Evolutionary conservation across 352 stramenopile species (phyloP).

Genomic region (Peronospora destructor): DNA sequence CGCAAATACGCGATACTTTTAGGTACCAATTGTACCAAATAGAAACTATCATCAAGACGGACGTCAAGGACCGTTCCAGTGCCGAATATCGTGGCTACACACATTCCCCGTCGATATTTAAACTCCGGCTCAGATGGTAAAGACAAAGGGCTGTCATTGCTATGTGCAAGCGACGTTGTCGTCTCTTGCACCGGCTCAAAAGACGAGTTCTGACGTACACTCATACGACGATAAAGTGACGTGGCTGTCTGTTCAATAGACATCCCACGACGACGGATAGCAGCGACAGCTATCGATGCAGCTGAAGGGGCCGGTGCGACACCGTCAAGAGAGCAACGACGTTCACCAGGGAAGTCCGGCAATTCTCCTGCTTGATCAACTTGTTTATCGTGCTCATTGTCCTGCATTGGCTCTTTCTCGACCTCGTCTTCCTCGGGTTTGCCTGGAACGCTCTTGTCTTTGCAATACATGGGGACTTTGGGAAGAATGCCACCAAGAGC

Average conservation of each 20-base stretch:
- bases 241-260: constrained; percentile 48
- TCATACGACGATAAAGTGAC: constrained; percentile 50
- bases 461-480: constrained; percentile 46
- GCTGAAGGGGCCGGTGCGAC: constrained; percentile 25
- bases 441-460: constrained; percentile 36
- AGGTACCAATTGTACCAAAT: constrained; percentile 67
- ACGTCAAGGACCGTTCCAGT: constrained; percentile 70
- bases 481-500: constrained; percentile 50
- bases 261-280: constrained; percentile 38
- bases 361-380: constrained; percentile 39
- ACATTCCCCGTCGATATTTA: constrained; percentile 53
- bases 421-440: constrained; percentile 16
- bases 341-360: constrained; percentile 36
- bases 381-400: constrained; percentile 33
- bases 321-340: constrained; percentile 44
- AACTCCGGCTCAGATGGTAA: constrained; percentile 31
- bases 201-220: constrained; percentile 37
- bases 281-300: constrained; percentile 21
- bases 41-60: constrained; percentile 61
- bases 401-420: constrained; percentile 24
- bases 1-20: constrained; percentile 65
- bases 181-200: constrained; percentile 17
- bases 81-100: constrained; percentile 69
- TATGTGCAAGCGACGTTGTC: constrained; percentile 29
- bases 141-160: constrained; percentile 14